Conservation (phyloP, 2,329 filamentous ascomycete genomes). For the Dactylellina haptotyla region DNA sequence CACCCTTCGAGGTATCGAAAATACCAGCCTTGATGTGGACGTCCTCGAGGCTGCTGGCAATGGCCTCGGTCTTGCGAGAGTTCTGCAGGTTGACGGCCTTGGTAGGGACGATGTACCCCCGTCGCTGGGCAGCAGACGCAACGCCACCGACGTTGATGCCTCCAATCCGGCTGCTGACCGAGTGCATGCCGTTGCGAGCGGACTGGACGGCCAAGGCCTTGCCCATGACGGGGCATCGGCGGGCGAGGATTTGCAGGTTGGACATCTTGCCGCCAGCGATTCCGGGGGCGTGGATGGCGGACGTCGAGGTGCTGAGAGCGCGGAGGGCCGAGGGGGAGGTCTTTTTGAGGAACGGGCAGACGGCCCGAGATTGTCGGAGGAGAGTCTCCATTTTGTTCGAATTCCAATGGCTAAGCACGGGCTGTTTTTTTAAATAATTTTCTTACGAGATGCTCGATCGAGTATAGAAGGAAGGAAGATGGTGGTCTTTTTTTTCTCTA, state of each 20-base stretch:
- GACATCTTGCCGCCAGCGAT: constrained; percentile 93
- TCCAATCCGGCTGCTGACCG: constrained; percentile 62
- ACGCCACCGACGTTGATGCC: constrained; percentile 62
- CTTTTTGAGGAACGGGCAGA: constrained; percentile 97
- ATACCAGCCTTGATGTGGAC: constrained; percentile 58
- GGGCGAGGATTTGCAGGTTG: constrained; percentile 91
- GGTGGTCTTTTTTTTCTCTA: no score
- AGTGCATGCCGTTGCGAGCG: constrained; percentile 60
- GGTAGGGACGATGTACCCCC: constrained; percentile 61
- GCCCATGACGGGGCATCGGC: constrained; percentile 98
- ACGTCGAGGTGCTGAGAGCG: constrained; percentile 80
- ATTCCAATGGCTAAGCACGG: neutral
- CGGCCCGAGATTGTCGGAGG: constrained; percentile 90
- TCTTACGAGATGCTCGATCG: constrained; percentile 28
- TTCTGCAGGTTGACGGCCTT: constrained; percentile 81
- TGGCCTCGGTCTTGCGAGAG: constrained; percentile 78
- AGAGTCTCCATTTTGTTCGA: constrained; percentile 80
- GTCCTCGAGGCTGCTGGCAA: constrained; percentile 67
- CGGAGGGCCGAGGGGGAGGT: constrained; percentile 91
- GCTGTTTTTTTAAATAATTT: constrained; percentile 5
- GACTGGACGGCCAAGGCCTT: constrained; percentile 92
- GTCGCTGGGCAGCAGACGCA: constrained; percentile 65
- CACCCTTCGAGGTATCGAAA: constrained; percentile 58
- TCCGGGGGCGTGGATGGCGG: constrained; percentile 67
- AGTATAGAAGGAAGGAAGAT: neutral